A percentile compares a stretch with the other conserved stretches of the same genome.
Evolutionary conservation across 2,329 filamentous ascomycete genomes (phyloP).

Genomic region (Monosporascus cannonballus): DNA sequence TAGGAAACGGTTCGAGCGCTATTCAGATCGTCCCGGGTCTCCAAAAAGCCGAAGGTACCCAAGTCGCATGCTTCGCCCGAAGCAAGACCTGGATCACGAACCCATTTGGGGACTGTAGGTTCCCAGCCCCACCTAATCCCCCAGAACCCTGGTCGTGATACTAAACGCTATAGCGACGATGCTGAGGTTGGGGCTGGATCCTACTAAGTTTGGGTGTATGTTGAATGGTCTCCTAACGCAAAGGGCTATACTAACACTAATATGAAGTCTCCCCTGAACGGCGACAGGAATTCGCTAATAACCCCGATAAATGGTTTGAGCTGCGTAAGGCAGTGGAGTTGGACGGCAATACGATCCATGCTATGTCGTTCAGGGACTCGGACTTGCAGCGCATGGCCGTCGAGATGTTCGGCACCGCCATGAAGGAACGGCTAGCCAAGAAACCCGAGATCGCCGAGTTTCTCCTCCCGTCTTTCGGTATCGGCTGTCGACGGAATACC

Average conservation of each 20-base stretch:
- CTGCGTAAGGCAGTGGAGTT: slow-evolving; percentile 40
- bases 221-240: not conserved
- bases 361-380: slow-evolving; percentile 31
- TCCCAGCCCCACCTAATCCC: not conserved
- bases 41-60: slow-evolving; percentile 35
- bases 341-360: slow-evolving; percentile 36
- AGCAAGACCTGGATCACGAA: slow-evolving; percentile 45
- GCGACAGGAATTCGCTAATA: slow-evolving; percentile 27
- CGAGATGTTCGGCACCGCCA: slow-evolving; percentile 28
- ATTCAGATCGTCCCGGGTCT: slow-evolving; percentile 48
- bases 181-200: slow-evolving; percentile 35
- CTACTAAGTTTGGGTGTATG: slow-evolving; percentile 31
- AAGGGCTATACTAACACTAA: not conserved
- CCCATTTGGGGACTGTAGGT: slow-evolving; percentile 35
- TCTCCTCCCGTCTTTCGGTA: slow-evolving; percentile 36
- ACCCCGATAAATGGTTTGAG: slow-evolving; percentile 31
- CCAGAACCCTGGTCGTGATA: not conserved
- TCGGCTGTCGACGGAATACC: slow-evolving; percentile 39
- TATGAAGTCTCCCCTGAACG: slow-evolving; percentile 32
- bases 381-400: slow-evolving; percentile 28
- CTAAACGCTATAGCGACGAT: slow-evolving; percentile 26
- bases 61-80: slow-evolving; percentile 40
- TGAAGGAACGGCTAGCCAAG: slow-evolving; percentile 32
- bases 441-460: slow-evolving; percentile 38
- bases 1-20: slow-evolving; percentile 46